These are phyloP conservation scores for Cryptococcus maquisensis DNA, from an alignment of 1,284 basidiomycete species.

Conservation along the genomic window DNA sequence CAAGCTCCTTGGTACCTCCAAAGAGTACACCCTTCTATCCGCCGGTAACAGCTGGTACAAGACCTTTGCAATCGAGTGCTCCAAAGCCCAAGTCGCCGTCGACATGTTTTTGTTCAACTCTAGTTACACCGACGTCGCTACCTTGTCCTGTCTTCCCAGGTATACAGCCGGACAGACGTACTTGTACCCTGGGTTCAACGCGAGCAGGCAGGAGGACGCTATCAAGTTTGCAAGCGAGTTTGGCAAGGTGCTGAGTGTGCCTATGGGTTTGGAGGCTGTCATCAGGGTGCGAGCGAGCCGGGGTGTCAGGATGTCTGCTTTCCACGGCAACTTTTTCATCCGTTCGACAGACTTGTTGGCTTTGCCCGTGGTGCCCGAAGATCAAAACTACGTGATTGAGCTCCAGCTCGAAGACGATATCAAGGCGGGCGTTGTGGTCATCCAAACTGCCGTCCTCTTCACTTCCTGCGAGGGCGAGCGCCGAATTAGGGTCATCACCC, in stretches of 20 bases:
- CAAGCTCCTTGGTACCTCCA: constrained; percentile 90
- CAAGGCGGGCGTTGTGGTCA: constrained; percentile 84
- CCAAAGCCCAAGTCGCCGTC: constrained; percentile 92
- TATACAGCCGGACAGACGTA: constrained; percentile 98
- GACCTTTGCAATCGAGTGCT: constrained; percentile 98
- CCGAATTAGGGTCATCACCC: constrained; percentile 90
- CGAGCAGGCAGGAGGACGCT: constrained; percentile 87
- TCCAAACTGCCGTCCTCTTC: constrained; percentile 94
- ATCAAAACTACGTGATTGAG: constrained; percentile 96
- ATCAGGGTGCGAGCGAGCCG: constrained; percentile 94
- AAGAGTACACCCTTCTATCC: constrained; percentile 85
- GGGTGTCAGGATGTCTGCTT: constrained; percentile 91
- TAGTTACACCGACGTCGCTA: constrained; percentile 92
- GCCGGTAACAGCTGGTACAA: constrained; percentile 94
- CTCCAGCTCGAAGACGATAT: constrained; percentile 96
- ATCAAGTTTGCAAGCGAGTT: constrained; percentile 98
- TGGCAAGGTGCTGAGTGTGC: constrained; percentile 84
- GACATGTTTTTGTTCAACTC: constrained; percentile 99
- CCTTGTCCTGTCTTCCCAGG: constrained; percentile 71
- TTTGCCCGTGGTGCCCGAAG: constrained; percentile 91
- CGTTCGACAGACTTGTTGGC: constrained; percentile 95
- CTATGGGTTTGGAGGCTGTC: constrained; percentile 94
- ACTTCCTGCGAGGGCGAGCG: constrained; percentile 95
- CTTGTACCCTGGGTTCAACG: constrained; percentile 98
- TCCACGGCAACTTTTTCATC: constrained; percentile 99